Base-by-base conservation (phyloP, 805 yeast genomes). In the Pichia ethanolica region DNA sequence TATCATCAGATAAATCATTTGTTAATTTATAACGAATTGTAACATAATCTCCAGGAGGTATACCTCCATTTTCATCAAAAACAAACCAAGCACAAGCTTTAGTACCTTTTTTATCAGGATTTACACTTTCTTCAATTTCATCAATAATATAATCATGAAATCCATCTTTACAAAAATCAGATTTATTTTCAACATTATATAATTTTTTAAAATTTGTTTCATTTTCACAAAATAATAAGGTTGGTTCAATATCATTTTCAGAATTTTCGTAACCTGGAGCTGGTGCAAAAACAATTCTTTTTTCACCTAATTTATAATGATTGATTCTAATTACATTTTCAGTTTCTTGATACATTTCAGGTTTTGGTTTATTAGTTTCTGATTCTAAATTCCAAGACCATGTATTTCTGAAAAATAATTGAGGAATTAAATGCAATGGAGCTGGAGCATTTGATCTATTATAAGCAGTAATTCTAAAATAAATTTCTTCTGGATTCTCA, bases 311-410 rank as follows among this genome's bases (percentile, higher is more conserved):
- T 62, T 81, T 82, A 61, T 74, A 76, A 63, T 85, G 93, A 45
- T 78, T 73, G 40, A 88, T 70, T 59, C 77, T 73, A 46, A 89
- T 71, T 37, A 81, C 69, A 50, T 72, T 70, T 34, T 68, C 70
- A 37, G 71, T 62, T 34, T 69, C 71, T 43, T 69, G 64, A 39
- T 64, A 66, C 54, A 80, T 62, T 13, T 64, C 59, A 11, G 89
- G 89, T 54, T 78, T 81, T 48, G 63, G 65, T 39, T 61, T 59
- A n/a, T 71, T 71, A 10, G 73, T 79, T 39, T 67, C 68, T 50
- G 77, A 81, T 52, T 75, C 73, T 11, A 74, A 69, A 42, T 90
- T 88, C 96, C 97, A 89, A n/a, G 84, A 71, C 97, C 97, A 89
- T 13, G 93, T 86, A 68, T 89, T 89, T 69, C 97, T 77, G 68